phyloP scores from a whole-genome alignment of 768 basidiomycete genomes.

The Xerocomellus dryophilus region DNA sequence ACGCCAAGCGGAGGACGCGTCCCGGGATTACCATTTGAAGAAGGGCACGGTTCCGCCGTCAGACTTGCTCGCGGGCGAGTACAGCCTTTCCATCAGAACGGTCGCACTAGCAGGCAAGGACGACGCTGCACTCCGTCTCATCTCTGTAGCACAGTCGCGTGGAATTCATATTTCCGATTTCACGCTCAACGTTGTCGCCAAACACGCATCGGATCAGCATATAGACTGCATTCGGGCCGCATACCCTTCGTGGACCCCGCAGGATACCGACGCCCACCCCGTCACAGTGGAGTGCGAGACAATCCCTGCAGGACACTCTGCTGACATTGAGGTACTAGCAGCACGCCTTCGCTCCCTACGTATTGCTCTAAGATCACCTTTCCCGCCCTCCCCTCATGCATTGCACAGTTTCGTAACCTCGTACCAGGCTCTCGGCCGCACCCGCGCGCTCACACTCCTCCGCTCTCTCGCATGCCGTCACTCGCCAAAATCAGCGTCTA shows the following conservation, averaged over 20 bases:
- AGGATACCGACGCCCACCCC: neutral
- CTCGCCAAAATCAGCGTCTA: slow-evolving; percentile 23
- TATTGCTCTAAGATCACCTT: slow-evolving; percentile 20
- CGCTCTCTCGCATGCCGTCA: slow-evolving; percentile 22
- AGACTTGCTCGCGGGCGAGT: slow-evolving; percentile 19
- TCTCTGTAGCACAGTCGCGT: slow-evolving; percentile 36
- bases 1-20: slow-evolving; percentile 21
- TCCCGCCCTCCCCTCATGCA: slow-evolving; percentile 21
- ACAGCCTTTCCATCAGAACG: slow-evolving; percentile 40
- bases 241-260: slow-evolving; percentile 15
- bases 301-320: neutral
- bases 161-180: slow-evolving; percentile 32
- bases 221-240: slow-evolving; percentile 8
- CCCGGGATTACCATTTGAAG: slow-evolving; percentile 8
- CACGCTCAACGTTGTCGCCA: slow-evolving; percentile 37
- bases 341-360: slow-evolving; percentile 26
- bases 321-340: slow-evolving; percentile 13
- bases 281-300: neutral
- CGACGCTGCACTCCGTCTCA: slow-evolving; percentile 43
- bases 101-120: slow-evolving; percentile 39
- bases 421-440: slow-evolving; percentile 23
- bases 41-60: slow-evolving; percentile 2
- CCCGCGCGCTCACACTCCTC: slow-evolving; percentile 15
- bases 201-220: slow-evolving; percentile 14
- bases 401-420: slow-evolving; percentile 19